These are phyloP conservation scores for Beta corolliflora DNA, from an alignment of 179 eudicot genomes.

Conservation along the genomic window DNA sequence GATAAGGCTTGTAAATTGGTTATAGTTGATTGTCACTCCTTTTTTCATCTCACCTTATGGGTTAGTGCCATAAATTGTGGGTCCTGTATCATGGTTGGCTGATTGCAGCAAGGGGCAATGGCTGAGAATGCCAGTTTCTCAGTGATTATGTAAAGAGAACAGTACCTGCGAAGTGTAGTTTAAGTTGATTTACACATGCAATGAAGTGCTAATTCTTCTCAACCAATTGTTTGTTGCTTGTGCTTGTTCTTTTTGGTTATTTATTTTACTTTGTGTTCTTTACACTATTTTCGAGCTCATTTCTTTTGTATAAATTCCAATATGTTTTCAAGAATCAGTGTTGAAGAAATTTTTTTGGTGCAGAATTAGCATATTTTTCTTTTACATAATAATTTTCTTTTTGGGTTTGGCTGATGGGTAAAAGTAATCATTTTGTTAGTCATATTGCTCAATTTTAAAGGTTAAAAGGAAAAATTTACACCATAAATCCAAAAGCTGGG, in stretches of 20 bases:
- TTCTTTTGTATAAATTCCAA: too few species aligned
- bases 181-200: slow-evolving; percentile 20
- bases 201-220: slow-evolving; percentile 16
- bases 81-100: slow-evolving; percentile 24
- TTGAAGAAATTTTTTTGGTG: too few species aligned
- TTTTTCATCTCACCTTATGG: slow-evolving; percentile 5
- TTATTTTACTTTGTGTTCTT: not conserved
- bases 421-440: too few species aligned
- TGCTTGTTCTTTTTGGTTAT: not conserved
- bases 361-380: not conserved
- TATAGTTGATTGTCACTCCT: slow-evolving; percentile 28
- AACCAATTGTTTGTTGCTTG: not conserved
- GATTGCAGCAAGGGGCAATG: slow-evolving; percentile 12
- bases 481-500: too few species aligned
- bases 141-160: slow-evolving; percentile 20
- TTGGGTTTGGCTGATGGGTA: too few species aligned
- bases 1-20: slow-evolving; percentile 34
- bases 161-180: not conserved
- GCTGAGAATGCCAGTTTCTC: not conserved
- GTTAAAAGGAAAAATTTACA: too few species aligned
- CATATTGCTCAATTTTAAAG: too few species aligned
- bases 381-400: too few species aligned
- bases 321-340: too few species aligned
- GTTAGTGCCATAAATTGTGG: slow-evolving; percentile 15
- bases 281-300: not conserved